These are phyloP conservation scores for Lichtheimia corymbifera DNA, from an alignment of 371 early-diverging fungal species.

Conservation along the genomic window DNA sequence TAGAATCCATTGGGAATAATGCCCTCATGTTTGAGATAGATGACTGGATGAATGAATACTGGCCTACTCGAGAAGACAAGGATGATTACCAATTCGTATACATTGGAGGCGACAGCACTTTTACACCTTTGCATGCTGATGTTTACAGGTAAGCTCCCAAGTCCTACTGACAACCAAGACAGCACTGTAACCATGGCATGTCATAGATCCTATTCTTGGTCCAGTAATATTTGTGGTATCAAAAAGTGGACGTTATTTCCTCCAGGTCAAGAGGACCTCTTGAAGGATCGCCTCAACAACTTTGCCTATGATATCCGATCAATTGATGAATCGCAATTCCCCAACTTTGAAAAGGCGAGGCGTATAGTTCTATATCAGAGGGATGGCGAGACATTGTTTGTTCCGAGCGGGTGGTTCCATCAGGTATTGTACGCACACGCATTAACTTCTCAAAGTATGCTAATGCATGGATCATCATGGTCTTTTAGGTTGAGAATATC, in stretches of 20 bases:
- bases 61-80: constrained; percentile 34
- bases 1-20: constrained; percentile 6
- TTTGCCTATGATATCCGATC: constrained; percentile 61
- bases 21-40: constrained; percentile 27
- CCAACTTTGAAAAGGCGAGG: constrained; percentile 50
- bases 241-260: constrained; percentile 75
- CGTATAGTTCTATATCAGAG: constrained; percentile 55
- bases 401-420: constrained; percentile 80
- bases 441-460: background rate
- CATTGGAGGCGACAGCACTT: constrained; percentile 70
- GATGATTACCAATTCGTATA: constrained; percentile 79
- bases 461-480: background rate
- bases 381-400: constrained; percentile 71
- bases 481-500: constrained; percentile 56
- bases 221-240: constrained; percentile 74
- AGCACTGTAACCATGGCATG: background rate
- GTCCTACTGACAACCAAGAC: background rate
- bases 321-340: constrained; percentile 51
- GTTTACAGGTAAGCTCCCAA: constrained; percentile 56
- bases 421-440: constrained; percentile 33
- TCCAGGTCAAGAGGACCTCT: constrained; percentile 59
- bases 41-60: constrained; percentile 79
- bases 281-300: constrained; percentile 47
- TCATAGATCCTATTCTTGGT: constrained; percentile 73
- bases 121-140: constrained; percentile 80